These are phyloP conservation scores for Endothia cerciana DNA, from an alignment of 2,329 filamentous ascomycete genomes.

Conservation along the genomic window DNA sequence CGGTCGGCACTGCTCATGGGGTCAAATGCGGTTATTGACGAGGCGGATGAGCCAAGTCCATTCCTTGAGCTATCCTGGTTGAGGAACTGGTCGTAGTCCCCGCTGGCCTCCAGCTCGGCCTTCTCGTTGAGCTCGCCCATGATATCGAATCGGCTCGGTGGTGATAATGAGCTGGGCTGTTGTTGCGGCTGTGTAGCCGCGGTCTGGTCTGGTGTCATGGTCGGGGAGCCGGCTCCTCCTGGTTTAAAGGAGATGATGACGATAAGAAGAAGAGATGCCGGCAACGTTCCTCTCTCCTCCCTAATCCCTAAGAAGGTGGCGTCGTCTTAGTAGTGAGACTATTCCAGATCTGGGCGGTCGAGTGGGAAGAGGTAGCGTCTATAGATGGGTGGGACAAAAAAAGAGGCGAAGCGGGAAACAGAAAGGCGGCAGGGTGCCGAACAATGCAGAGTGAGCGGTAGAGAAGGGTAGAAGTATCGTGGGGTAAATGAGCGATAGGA, in stretches of 20 bases:
- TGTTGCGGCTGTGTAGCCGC: slow-evolving; percentile 17
- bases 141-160: slow-evolving; percentile 24
- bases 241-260: slow-evolving; percentile 15
- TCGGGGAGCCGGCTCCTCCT: slow-evolving; percentile 25
- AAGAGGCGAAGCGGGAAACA: not conserved
- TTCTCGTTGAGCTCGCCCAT: slow-evolving; percentile 23
- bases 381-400: not conserved
- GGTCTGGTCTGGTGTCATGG: slow-evolving; percentile 18
- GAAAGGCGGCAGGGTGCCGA: no score
- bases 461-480: slow-evolving; percentile 9
- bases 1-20: slow-evolving; percentile 21
- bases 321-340: slow-evolving; percentile 3
- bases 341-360: not conserved
- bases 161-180: slow-evolving; percentile 20
- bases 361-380: not conserved
- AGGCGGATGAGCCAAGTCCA: slow-evolving; percentile 22
- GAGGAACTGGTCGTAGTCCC: slow-evolving; percentile 22
- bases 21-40: slow-evolving; percentile 27
- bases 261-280: not conserved
- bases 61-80: slow-evolving; percentile 17
- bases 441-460: slow-evolving; percentile 22
- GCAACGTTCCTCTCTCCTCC: slow-evolving; percentile 1
- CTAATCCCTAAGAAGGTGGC: slow-evolving; percentile 9
- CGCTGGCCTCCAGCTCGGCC: slow-evolving; percentile 9
- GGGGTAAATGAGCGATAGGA: slow-evolving; percentile 15